A percentile compares a stretch with the other conserved stretches of the same genome.
These are phyloP conservation scores for Akebia trifoliata DNA, from an alignment of 164 flowering plant genomes.

Conservation along the genomic window DNA sequence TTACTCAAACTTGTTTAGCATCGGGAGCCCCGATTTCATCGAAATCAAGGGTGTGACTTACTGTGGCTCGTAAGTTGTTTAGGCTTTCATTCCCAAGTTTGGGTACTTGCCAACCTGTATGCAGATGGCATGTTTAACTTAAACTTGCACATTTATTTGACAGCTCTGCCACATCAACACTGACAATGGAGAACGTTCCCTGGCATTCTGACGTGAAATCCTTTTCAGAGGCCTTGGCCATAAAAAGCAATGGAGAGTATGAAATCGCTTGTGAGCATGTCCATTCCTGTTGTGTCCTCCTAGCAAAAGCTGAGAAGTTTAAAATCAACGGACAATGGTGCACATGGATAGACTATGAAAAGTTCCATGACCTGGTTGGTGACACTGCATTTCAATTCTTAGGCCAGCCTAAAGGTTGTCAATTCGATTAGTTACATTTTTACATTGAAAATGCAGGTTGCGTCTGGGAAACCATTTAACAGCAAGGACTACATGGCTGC, in stretches of 20 bases:
- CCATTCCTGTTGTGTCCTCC: slow-evolving; percentile 97
- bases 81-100: not conserved
- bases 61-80: slow-evolving; percentile 84
- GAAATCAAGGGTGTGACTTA: slow-evolving; percentile 99
- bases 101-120: not conserved
- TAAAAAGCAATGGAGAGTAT: slow-evolving; percentile 72
- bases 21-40: slow-evolving; percentile 88
- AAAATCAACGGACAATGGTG: slow-evolving; percentile 82
- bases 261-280: slow-evolving; percentile 98
- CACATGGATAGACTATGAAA: slow-evolving; percentile 98
- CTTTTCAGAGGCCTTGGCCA: slow-evolving; percentile 85
- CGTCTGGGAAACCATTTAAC: slow-evolving; percentile 68
- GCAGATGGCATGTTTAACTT: not conserved
- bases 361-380: slow-evolving; percentile 90
- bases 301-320: slow-evolving; percentile 78
- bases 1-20: slow-evolving; percentile 59
- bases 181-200: slow-evolving; percentile 99
- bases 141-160: slow-evolving; percentile 1
- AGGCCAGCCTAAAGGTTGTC: not conserved
- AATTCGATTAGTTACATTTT: not conserved
- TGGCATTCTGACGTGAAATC: slow-evolving; percentile 95
- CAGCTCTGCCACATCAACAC: slow-evolving; percentile 92
- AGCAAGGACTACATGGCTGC: slow-evolving; percentile 84
- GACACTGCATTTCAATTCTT: not conserved
- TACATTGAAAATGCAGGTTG: slow-evolving; percentile 46